A percentile compares a stretch with the other conserved stretches of the same genome.
phyloP scores from a whole-genome alignment of 441 rosid species.

The Erysimum pusillum region DNA sequence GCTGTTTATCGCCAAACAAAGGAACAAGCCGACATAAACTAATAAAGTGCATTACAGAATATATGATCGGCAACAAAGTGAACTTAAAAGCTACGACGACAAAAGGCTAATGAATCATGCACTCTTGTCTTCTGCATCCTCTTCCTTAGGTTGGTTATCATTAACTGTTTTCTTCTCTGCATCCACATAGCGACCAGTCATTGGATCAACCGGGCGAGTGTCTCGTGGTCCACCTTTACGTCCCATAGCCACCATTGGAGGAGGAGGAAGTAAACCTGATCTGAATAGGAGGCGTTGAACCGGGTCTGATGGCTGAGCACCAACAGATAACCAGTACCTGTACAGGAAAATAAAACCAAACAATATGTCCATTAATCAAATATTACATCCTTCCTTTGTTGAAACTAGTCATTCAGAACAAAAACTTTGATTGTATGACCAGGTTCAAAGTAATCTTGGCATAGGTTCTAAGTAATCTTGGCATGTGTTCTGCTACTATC shows the following conservation, averaged over 20 bases:
- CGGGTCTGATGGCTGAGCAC: constrained; percentile 93
- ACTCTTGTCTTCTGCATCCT: constrained; percentile 33
- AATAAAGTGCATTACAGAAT: constrained; percentile 3
- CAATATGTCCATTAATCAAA: neutral
- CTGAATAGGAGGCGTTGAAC: constrained; percentile 85
- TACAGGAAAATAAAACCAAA: neutral
- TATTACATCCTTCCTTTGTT: neutral
- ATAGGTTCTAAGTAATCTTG: constrained; percentile 6
- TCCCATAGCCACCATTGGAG: constrained; percentile 84
- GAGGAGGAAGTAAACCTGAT: constrained; percentile 87
- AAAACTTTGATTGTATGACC: neutral
- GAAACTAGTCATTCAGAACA: constrained; percentile 11
- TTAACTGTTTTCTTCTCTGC: constrained; percentile 46
- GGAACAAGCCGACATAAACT: neutral
- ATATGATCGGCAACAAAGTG: constrained; percentile 6
- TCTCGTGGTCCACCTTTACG: constrained; percentile 90
- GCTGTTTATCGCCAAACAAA: constrained; percentile 17
- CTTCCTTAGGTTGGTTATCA: constrained; percentile 45
- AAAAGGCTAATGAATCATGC: constrained; percentile 20
- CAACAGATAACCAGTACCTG: constrained; percentile 96
- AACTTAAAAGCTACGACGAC: constrained; percentile 11
- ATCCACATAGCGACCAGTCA: constrained; percentile 69
- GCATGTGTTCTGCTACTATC: constrained; percentile 12
- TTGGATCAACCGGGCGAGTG: constrained; percentile 75
- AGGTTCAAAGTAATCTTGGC: constrained; percentile 4